Percentiles rank a stretch among this genome's conserved stretches.
phyloP scores from a whole-genome alignment of 805 yeast genomes.

The Zygosaccharomyces pseudorouxii region DNA sequence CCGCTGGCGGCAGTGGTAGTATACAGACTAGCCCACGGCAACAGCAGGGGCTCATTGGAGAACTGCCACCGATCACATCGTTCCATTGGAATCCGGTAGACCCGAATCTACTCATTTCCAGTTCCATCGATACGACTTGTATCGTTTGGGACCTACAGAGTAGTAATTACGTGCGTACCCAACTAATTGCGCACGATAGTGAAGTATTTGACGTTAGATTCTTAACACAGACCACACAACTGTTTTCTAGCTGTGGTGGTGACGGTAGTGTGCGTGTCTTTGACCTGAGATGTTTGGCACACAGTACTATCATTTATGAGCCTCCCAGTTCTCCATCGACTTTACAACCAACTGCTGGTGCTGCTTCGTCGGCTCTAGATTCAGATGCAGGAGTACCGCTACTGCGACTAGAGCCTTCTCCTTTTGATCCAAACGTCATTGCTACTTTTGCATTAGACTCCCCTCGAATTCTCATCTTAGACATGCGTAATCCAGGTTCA shows the following conservation, averaged over 20 bases:
- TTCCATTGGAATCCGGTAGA: slow-evolving; percentile 87
- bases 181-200: slow-evolving; percentile 91
- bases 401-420: slow-evolving; percentile 70
- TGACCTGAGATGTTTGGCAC: slow-evolving; percentile 84
- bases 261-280: slow-evolving; percentile 94
- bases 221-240: slow-evolving; percentile 58
- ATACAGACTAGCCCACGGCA: neutral
- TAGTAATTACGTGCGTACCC: slow-evolving; percentile 69
- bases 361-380: slow-evolving; percentile 3
- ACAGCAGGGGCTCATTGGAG: slow-evolving; percentile 22
- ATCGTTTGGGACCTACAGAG: slow-evolving; percentile 78
- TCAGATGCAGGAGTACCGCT: slow-evolving; percentile 44
- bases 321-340: slow-evolving; percentile 36
- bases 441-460: slow-evolving; percentile 79
- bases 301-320: slow-evolving; percentile 91
- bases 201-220: slow-evolving; percentile 93
- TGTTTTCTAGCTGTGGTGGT: slow-evolving; percentile 89
- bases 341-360: slow-evolving; percentile 8
- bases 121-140: slow-evolving; percentile 93
- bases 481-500: slow-evolving; percentile 81
- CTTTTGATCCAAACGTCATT: slow-evolving; percentile 72
- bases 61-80: slow-evolving; percentile 82
- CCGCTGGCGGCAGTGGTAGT: slow-evolving; percentile 2
- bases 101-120: slow-evolving; percentile 67
- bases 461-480: slow-evolving; percentile 62